Evolutionary conservation across 225 moss, liverwort and hornwort genomes (phyloP).

Genomic region (Lunularia cruciata): DNA sequence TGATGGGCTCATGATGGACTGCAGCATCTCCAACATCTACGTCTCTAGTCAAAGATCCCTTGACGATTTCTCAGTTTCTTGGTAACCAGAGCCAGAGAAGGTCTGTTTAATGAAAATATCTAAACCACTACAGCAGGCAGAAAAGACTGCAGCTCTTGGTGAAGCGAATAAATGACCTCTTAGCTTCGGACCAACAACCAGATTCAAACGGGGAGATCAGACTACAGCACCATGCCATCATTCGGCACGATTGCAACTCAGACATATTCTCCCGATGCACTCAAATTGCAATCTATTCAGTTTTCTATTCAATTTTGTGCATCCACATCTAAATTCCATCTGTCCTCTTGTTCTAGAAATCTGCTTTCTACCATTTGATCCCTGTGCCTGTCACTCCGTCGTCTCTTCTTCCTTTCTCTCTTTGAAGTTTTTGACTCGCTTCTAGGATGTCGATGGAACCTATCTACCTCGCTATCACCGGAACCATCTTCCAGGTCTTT

Average conservation of each 20-base stretch:
- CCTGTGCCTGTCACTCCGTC: background rate
- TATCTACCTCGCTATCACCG: background rate
- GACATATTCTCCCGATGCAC: no score
- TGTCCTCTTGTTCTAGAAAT: background rate
- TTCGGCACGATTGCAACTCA: no score
- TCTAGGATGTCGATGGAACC: background rate
- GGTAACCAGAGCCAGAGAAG: background rate
- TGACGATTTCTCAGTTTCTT: background rate
- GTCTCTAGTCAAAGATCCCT: background rate
- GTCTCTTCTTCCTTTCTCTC: background rate
- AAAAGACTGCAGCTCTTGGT: no score
- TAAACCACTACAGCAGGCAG: no score
- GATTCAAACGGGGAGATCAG: no score
- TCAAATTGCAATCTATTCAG: no score
- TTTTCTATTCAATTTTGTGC: background rate
- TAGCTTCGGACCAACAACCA: no score
- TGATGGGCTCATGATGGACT: conserved; percentile 6
- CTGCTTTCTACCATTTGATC: background rate
- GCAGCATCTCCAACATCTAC: background rate
- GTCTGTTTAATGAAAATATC: no score
- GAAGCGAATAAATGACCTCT: no score
- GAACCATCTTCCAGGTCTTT: background rate
- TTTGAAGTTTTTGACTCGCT: background rate
- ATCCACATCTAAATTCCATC: conserved; percentile 13
- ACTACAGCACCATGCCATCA: no score